A percentile compares a stretch with the other conserved stretches of the same genome.
Evolutionary conservation across 176 grass and related monocot species (phyloP).

Genomic region (Elymus sibiricus): DNA sequence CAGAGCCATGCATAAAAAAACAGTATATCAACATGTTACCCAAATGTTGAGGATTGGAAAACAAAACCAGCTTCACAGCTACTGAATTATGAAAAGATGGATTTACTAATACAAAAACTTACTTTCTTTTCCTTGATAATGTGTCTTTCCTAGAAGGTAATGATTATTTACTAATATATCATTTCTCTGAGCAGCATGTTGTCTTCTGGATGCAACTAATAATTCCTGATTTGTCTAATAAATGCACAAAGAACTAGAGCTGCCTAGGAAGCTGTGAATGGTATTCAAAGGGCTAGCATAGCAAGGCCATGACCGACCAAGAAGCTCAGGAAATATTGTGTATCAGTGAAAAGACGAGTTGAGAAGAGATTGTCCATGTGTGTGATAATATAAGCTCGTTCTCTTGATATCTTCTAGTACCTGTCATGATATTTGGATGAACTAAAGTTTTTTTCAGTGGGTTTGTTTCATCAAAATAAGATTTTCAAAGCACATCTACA

Average conservation of each 20-base stretch:
- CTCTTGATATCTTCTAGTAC: not conserved
- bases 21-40: too few species aligned
- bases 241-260: slow-evolving; percentile 79
- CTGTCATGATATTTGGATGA: not conserved
- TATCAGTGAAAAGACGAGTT: slow-evolving; percentile 57
- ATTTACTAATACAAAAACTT: too few species aligned
- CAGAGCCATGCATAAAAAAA: too few species aligned
- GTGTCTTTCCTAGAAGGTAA: too few species aligned
- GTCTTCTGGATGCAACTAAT: not conserved
- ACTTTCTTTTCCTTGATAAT: too few species aligned
- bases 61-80: too few species aligned
- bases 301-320: slow-evolving; percentile 75
- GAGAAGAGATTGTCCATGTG: slow-evolving; percentile 74
- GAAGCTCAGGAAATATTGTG: slow-evolving; percentile 80
- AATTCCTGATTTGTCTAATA: not conserved
- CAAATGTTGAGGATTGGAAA: too few species aligned
- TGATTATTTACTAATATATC: too few species aligned
- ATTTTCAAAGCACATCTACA: not conserved
- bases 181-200: not conserved
- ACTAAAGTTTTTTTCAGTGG: not conserved
- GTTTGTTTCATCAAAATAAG: not conserved
- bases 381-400: not conserved
- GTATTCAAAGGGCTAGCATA: slow-evolving; percentile 52
- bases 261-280: slow-evolving; percentile 71
- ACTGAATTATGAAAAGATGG: too few species aligned